Conservation (phyloP, 176 grass and related monocot genomes). For the Sorghum bicolor region DNA sequence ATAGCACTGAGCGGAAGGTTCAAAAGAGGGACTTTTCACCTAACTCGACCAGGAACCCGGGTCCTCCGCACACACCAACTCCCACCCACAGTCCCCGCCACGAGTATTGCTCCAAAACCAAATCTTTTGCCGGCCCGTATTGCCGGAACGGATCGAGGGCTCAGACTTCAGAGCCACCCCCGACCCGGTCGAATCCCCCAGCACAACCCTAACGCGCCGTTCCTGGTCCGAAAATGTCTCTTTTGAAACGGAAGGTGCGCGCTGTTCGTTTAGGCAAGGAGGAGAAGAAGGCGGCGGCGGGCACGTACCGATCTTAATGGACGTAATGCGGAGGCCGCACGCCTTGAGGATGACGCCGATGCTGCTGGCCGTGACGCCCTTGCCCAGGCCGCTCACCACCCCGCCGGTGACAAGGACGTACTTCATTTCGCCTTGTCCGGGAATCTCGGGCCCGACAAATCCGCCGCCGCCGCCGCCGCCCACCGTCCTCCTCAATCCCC, state of each 20-base stretch:
- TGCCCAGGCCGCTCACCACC: constrained; percentile 60
- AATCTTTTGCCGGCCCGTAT: constrained; percentile 13
- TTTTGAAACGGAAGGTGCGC: background rate
- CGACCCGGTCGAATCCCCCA: background rate
- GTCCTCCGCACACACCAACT: constrained; percentile 30
- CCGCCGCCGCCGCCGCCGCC: background rate
- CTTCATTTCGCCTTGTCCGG: constrained; percentile 47
- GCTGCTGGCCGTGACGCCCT: constrained; percentile 70
- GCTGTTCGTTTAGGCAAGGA: background rate
- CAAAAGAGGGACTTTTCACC: constrained; percentile 45
- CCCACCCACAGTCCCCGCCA: constrained; percentile 25
- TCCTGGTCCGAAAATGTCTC: background rate
- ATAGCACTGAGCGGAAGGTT: constrained; percentile 19
- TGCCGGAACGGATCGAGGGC: constrained; percentile 32
- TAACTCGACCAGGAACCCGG: constrained; percentile 19
- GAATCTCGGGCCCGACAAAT: constrained; percentile 3
- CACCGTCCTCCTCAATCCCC: background rate
- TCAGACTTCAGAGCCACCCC: background rate
- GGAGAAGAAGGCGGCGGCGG: constrained; percentile 15
- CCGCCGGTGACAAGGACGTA: constrained; percentile 74
- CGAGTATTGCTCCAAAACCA: constrained; percentile 34
- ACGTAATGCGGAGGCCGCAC: constrained; percentile 68
- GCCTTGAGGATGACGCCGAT: constrained; percentile 67
- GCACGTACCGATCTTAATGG: constrained; percentile 64
- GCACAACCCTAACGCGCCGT: background rate